Evolutionary conservation across 2,329 filamentous ascomycete genomes (phyloP).

Genomic region (Stagonosporopsis rhizophila): DNA sequence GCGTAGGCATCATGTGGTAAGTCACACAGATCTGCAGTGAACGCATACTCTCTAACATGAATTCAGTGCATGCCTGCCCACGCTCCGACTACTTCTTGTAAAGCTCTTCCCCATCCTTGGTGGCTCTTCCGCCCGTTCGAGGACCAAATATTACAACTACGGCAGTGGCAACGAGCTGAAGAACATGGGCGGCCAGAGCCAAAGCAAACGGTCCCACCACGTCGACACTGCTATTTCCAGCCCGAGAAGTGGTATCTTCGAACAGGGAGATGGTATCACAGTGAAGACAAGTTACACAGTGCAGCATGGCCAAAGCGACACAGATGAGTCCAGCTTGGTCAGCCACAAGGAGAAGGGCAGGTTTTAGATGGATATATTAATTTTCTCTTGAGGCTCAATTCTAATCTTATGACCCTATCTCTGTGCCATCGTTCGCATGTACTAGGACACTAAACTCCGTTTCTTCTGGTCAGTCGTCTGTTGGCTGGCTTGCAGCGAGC

Average conservation of each 20-base stretch:
- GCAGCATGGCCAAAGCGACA: constrained; percentile 25
- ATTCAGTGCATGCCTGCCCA: constrained; percentile 51
- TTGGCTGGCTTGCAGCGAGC: too few species aligned
- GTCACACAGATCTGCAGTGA: neutral
- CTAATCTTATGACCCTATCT: too few species aligned
- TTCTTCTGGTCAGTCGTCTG: too few species aligned
- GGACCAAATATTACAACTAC: constrained; percentile 35
- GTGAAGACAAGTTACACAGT: constrained; percentile 31
- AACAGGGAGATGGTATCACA: constrained; percentile 24
- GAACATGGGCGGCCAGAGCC: constrained; percentile 16
- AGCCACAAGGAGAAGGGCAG: constrained; percentile 15
- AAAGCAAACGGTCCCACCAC: constrained; percentile 18
- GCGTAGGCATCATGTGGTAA: constrained; percentile 52
- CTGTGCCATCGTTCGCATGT: too few species aligned
- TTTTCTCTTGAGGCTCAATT: neutral
- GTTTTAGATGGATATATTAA: neutral
- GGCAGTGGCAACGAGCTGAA: constrained; percentile 33
- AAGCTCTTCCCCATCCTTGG: constrained; percentile 46
- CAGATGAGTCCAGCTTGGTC: constrained; percentile 29
- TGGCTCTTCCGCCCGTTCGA: constrained; percentile 42
- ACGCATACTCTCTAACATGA: neutral
- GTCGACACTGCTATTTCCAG: constrained; percentile 12
- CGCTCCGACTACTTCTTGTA: constrained; percentile 48
- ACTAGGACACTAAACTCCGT: too few species aligned
- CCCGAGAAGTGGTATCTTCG: constrained; percentile 5